phyloP scores from a whole-genome alignment of 495 filamentous ascomycete species.

The Hypoxylon perforatum region DNA sequence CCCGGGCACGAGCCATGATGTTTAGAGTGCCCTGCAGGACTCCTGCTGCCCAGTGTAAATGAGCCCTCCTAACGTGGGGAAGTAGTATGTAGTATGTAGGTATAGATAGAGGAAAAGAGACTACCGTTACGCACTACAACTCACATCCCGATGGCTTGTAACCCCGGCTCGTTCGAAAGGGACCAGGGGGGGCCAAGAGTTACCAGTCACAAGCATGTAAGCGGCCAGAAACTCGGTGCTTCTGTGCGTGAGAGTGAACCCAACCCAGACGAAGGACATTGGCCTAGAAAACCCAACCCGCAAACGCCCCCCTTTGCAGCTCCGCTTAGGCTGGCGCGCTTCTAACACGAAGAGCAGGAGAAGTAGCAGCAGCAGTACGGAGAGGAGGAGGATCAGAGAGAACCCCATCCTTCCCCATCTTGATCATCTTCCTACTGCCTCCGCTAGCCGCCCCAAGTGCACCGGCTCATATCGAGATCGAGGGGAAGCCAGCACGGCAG shows the following conservation, averaged over 20 bases:
- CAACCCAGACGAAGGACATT: conserved; percentile 18
- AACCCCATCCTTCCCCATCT: conserved; percentile 39
- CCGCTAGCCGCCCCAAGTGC: conserved; percentile 43
- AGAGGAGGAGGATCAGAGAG: too few species aligned
- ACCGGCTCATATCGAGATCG: conserved; percentile 48
- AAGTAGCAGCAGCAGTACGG: too few species aligned
- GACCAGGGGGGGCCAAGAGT: conserved; percentile 27
- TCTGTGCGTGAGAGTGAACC: conserved; percentile 35
- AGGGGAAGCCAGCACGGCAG: conserved; percentile 48
- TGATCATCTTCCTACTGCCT: conserved; percentile 41
- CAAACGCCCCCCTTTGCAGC: conserved; percentile 29
- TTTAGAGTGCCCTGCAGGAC: conserved; percentile 37
- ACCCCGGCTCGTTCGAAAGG: conserved; percentile 39
- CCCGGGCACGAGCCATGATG: conserved; percentile 30
- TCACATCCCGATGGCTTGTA: conserved; percentile 42
- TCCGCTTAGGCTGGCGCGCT: conserved; percentile 42
- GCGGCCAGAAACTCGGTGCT: conserved; percentile 45
- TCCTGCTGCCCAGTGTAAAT: conserved; percentile 17
- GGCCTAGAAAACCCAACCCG: conserved; percentile 30
- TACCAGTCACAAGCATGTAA: conserved; percentile 42
- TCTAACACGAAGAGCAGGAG: conserved; percentile 20
- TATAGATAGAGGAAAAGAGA: conserved; percentile 22
- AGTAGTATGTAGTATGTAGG: too few species aligned
- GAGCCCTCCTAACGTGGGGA: conserved; percentile 25
- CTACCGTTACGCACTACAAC: conserved; percentile 30